Conservation (phyloP, 129 eudicot species). For the Mikania micrantha region DNA sequence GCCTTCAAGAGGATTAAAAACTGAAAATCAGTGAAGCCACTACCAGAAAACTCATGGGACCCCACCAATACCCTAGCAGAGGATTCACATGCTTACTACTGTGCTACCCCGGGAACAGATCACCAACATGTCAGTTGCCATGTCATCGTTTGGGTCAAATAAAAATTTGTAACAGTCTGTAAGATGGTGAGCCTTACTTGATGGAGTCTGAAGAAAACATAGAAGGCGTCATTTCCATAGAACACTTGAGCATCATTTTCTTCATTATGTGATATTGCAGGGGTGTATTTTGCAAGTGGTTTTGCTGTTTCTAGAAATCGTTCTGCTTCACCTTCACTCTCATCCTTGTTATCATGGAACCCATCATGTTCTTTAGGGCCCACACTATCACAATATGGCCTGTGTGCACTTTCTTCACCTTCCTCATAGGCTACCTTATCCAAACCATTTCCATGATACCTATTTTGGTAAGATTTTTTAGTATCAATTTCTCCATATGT, state of each 20-base stretch:
- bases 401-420: slow-evolving; percentile 67
- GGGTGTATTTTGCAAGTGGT: slow-evolving; percentile 50
- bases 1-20: too few relatives aligned
- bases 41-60: too few relatives aligned
- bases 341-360: slow-evolving; percentile 53
- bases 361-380: slow-evolving; percentile 54
- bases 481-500: slow-evolving; percentile 27
- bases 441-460: slow-evolving; percentile 25
- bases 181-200: slow-evolving; percentile 42
- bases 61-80: too few relatives aligned
- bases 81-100: too few relatives aligned
- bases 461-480: slow-evolving; percentile 14
- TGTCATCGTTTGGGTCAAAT: not conserved
- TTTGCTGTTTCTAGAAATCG: slow-evolving; percentile 49
- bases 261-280: slow-evolving; percentile 27
- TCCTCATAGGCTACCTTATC: slow-evolving; percentile 41
- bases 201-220: slow-evolving; percentile 89
- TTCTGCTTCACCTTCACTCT: slow-evolving; percentile 84
- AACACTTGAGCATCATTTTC: slow-evolving; percentile 43
- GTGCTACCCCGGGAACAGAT: too few relatives aligned
- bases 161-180: not conserved
- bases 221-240: slow-evolving; percentile 81
- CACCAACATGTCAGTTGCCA: not conserved
- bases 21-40: too few relatives aligned
- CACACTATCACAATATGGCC: slow-evolving; percentile 56